Percentiles rank a stretch among this genome's conserved stretches.
Evolutionary conservation across 352 stramenopile genomes (phyloP).

Genomic region (Peronospora farinosa): DNA sequence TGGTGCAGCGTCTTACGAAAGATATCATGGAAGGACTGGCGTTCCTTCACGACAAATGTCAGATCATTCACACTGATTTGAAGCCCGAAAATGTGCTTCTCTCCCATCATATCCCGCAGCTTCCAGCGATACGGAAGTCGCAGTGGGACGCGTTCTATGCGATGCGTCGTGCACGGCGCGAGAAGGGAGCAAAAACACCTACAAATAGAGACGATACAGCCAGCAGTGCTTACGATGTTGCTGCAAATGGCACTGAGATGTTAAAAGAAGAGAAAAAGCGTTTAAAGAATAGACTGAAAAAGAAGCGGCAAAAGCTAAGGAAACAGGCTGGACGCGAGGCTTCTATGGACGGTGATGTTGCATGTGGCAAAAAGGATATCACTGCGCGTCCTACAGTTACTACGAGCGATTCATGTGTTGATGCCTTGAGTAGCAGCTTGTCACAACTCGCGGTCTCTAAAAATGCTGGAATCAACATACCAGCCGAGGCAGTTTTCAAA

Average conservation of each 20-base stretch:
- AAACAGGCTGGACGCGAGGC: slow-evolving; percentile 33
- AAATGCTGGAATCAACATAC: not conserved
- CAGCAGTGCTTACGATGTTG: slow-evolving; percentile 4
- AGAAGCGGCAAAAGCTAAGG: slow-evolving; percentile 88
- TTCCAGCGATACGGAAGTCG: slow-evolving; percentile 58
- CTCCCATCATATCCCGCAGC: slow-evolving; percentile 59
- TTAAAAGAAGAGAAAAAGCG: slow-evolving; percentile 89
- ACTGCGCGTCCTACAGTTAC: slow-evolving; percentile 18
- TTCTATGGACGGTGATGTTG: slow-evolving; percentile 5
- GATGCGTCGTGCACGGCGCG: slow-evolving; percentile 31
- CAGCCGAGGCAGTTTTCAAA: slow-evolving; percentile 16
- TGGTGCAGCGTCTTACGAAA: slow-evolving; percentile 92
- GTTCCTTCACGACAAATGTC: slow-evolving; percentile 95
- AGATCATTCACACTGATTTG: slow-evolving; percentile 99
- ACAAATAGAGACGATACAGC: not conserved
- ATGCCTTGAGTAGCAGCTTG: slow-evolving; percentile 20
- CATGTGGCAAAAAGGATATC: slow-evolving; percentile 21
- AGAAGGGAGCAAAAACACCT: slow-evolving; percentile 29
- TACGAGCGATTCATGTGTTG: slow-evolving; percentile 4
- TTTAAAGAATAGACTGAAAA: slow-evolving; percentile 92
- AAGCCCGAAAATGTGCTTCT: slow-evolving; percentile 99
- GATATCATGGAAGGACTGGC: slow-evolving; percentile 95
- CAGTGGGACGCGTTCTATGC: slow-evolving; percentile 46
- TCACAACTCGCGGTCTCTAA: slow-evolving; percentile 18
- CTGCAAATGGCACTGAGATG: slow-evolving; percentile 20